A percentile compares a stretch with the other conserved stretches of the same genome.
phyloP scores from a whole-genome alignment of 805 yeast genomes.

The Dipodascopsis tothii region DNA sequence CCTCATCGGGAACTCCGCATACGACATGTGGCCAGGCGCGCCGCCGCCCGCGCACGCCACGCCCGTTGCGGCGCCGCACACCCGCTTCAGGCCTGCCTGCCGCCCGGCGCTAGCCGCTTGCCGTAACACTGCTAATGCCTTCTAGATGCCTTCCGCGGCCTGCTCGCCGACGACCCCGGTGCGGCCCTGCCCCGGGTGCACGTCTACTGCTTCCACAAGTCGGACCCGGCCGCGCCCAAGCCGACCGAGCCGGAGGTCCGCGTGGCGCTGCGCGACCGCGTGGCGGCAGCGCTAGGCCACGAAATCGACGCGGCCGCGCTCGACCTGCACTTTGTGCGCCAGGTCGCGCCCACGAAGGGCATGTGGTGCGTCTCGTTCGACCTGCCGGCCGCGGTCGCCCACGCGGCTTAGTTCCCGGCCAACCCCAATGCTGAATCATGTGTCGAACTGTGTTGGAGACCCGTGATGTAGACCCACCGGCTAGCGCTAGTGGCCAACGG shows the following conservation, averaged over 20 bases:
- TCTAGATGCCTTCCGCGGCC: slow-evolving; percentile 68
- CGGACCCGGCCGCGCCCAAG: slow-evolving; percentile 63
- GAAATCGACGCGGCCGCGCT: slow-evolving; percentile 42
- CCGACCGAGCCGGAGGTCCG: slow-evolving; percentile 64
- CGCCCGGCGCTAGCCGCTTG: too few relatives aligned
- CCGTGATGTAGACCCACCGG: too few relatives aligned
- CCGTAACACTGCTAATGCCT: too few relatives aligned
- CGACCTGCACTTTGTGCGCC: slow-evolving; percentile 75
- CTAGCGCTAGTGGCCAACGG: too few relatives aligned
- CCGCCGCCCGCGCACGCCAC: too few relatives aligned
- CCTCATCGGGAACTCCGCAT: too few relatives aligned
- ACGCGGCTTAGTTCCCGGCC: too few relatives aligned
- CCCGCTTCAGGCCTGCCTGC: too few relatives aligned
- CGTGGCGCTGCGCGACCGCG: slow-evolving; percentile 47
- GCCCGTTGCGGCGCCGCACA: too few relatives aligned
- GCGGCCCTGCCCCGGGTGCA: slow-evolving; percentile 64
- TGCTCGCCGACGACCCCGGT: slow-evolving; percentile 41
- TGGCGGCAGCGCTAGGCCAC: slow-evolving; percentile 39
- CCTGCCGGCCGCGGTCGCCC: slow-evolving; percentile 42
- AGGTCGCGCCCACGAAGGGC: slow-evolving; percentile 93
- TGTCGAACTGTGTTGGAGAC: too few relatives aligned
- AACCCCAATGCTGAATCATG: too few relatives aligned
- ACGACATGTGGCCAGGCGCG: too few relatives aligned
- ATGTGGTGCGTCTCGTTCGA: slow-evolving; percentile 84
- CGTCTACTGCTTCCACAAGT: slow-evolving; percentile 89